These are phyloP conservation scores for Colletotrichum tabaci DNA, from an alignment of 2,329 filamentous ascomycete genomes.

Conservation along the genomic window DNA sequence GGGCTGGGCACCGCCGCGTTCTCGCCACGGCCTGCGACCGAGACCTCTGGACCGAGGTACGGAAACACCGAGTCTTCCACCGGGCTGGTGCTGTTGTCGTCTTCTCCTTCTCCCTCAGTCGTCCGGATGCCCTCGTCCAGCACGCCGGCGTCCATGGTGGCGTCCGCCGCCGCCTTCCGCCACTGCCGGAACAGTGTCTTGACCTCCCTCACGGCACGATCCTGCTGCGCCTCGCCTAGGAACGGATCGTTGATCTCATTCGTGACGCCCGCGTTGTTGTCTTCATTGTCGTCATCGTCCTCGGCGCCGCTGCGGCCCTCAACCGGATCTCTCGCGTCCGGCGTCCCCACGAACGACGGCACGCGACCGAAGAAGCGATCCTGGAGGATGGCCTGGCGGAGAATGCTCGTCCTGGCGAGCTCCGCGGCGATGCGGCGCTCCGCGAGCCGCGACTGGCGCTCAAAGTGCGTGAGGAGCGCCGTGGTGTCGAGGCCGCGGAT, in stretches of 20 bases:
- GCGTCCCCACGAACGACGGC: not conserved
- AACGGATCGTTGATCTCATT: slow-evolving; percentile 3
- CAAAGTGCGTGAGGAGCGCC: slow-evolving; percentile 24
- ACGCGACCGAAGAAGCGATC: slow-evolving; percentile 25
- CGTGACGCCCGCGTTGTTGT: not conserved
- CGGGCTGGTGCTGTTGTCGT: not conserved
- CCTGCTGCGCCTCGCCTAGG: slow-evolving; percentile 19
- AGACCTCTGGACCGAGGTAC: not conserved
- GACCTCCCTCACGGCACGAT: not conserved
- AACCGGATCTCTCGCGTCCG: not conserved
- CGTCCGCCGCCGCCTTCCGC: not conserved
- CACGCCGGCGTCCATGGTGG: not conserved
- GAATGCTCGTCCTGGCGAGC: slow-evolving; percentile 24
- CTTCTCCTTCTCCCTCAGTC: not conserved
- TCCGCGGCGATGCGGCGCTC: slow-evolving; percentile 25
- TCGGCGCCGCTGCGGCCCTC: not conserved
- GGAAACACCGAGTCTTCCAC: no score
- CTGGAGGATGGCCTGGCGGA: slow-evolving; percentile 24
- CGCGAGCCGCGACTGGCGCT: slow-evolving; percentile 29
- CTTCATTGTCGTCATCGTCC: not conserved
- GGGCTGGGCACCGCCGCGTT: not conserved
- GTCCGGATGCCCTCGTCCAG: not conserved
- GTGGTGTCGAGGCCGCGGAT: slow-evolving; percentile 21
- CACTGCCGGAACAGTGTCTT: slow-evolving; percentile 15
- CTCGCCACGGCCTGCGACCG: not conserved